Conservation (phyloP, 805 yeast species). For the Candida quercuum region DNA sequence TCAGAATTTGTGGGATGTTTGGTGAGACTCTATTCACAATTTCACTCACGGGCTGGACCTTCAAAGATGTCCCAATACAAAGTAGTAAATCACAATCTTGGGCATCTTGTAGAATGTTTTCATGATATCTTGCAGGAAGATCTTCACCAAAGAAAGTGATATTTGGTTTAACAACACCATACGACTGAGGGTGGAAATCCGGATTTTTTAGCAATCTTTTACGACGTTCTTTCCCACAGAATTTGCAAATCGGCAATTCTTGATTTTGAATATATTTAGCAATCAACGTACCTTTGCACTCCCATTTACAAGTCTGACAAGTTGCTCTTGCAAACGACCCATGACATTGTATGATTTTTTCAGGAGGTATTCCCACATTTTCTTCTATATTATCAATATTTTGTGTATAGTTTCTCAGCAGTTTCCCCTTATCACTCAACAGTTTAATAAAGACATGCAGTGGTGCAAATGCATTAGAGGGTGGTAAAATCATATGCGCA, state of each 20-base stretch:
- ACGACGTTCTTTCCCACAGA: conserved; percentile 45
- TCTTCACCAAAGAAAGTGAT: conserved; percentile 89
- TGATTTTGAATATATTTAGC: conserved; percentile 53
- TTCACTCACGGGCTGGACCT: conserved; percentile 89
- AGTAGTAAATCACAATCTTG: conserved; percentile 69
- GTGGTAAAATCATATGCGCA: conserved; percentile 81
- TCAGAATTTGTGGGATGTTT: conserved; percentile 77
- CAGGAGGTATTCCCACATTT: conserved; percentile 66
- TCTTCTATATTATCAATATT: conserved; percentile 84
- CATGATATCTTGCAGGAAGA: conserved; percentile 66
- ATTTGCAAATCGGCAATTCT: conserved; percentile 68
- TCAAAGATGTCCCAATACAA: conserved; percentile 86
- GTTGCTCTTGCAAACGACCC: conserved; percentile 89
- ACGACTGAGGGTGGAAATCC: conserved; percentile 36
- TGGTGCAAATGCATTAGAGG: conserved; percentile 60
- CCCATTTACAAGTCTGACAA: conserved; percentile 69
- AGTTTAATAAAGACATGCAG: conserved; percentile 74
- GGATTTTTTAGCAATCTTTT: conserved; percentile 24
- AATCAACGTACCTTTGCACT: conserved; percentile 60
- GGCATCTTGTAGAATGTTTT: conserved; percentile 52
- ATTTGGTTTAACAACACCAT: conserved; percentile 87
- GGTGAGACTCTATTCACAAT: conserved; percentile 70
- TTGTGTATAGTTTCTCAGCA: conserved; percentile 83
- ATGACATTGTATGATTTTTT: conserved; percentile 80
- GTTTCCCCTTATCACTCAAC: conserved; percentile 69